Base-by-base conservation (phyloP, 2,329 filamentous ascomycete genomes). In the Ophiocordyceps camponoti-leonardi region DNA sequence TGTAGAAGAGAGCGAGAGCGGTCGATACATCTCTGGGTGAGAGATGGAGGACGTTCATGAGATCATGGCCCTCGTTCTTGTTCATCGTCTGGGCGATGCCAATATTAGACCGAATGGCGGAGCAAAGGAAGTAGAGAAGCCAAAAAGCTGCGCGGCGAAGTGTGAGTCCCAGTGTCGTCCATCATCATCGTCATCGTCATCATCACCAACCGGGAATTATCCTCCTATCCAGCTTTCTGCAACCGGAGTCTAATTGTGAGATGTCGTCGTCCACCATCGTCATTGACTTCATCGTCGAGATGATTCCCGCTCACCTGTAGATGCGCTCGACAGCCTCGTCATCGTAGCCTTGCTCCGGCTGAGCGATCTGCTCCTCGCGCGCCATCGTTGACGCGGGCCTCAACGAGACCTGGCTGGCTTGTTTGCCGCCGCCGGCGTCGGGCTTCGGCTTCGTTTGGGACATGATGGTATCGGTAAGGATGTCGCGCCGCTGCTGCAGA, bases 81-180 rank as follows among this genome's bases (percentile, higher is more conserved):
- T 94, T 94, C 87, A 94, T 94, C 1, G 87, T 94, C 65, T 94
- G 86, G n/a, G 87, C 84, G 53, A 94, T 79, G 49, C 86, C 86
- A 52, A 94, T 85, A 63, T 93, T 94, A 55, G 86, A 92, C 45
- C 86, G 80, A 56, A 94, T 92, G 49, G 86, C 87, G 0, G 86
- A 92, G 69, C 86, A 92, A 51, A 94, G 74, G 59, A 94, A 94
- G 66, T 94, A 94, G 16, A 94, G 72, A 16, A 81, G 62, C 87
- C 87, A 94, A 62, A 94, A 90, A 28, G 87, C 85, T 73, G 49
- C n/a, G 11, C 20, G 14, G 13, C 11, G 19, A 8, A 26, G 23
- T 26, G 23, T 26, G 23, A 26, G 23, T 26, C 23, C n/a, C 33
- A 37, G 33, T 16, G 33, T 37, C 13, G 14, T 7, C 33, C 13